Evolutionary conservation across 2,329 filamentous ascomycete genomes (phyloP).

Genomic region (Penicillium sp.): DNA sequence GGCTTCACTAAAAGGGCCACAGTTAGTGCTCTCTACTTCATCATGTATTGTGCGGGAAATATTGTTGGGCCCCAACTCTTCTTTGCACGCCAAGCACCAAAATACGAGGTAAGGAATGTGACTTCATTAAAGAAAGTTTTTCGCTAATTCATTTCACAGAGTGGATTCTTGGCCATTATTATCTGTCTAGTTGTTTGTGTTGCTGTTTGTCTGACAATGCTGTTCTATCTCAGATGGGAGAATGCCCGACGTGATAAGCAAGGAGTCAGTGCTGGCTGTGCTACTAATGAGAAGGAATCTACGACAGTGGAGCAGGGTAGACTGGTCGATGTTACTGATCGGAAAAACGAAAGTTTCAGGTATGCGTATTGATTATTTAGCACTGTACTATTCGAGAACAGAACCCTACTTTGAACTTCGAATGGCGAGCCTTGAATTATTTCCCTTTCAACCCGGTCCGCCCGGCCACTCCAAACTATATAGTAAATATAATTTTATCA

Average conservation of each 20-base stretch:
- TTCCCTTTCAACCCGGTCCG: no score
- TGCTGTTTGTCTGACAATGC: conserved; percentile 2
- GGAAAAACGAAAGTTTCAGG: conserved; percentile 15
- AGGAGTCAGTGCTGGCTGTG: background rate
- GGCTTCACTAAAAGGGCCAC: conserved; percentile 53
- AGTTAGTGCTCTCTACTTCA: conserved; percentile 46
- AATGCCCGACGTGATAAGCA: conserved; percentile 11
- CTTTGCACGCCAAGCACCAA: conserved; percentile 41
- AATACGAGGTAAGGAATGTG: conserved; percentile 16
- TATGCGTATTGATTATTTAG: conserved; percentile 12
- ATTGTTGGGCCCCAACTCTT: conserved; percentile 50
- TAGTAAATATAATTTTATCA: no score
- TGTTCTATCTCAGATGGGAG: conserved; percentile 18
- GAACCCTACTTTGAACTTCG: no score
- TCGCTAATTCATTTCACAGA: background rate
- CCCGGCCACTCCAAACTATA: no score
- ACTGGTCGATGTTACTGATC: conserved; percentile 17
- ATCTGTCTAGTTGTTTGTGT: conserved; percentile 19
- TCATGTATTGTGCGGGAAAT: conserved; percentile 47
- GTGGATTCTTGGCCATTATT: conserved; percentile 18
- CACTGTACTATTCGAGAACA: no score
- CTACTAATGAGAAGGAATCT: background rate
- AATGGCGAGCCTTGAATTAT: no score
- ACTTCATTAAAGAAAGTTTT: background rate
- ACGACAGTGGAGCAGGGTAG: background rate